These are phyloP conservation scores for Kalanchoe fedtschenkoi DNA, from an alignment of 164 flowering plant species.

Conservation along the genomic window DNA sequence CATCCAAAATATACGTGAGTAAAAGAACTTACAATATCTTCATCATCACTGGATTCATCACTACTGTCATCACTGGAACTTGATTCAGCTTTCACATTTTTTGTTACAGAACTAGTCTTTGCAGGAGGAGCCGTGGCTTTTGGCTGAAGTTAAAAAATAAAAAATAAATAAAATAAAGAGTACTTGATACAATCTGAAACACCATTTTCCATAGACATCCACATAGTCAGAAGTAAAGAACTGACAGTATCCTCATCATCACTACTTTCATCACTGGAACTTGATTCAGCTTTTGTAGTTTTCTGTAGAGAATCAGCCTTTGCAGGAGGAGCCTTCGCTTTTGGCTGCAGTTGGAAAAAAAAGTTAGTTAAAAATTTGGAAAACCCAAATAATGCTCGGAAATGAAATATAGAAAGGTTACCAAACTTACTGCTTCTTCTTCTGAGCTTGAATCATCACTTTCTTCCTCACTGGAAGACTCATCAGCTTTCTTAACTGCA, in stretches of 20 bases:
- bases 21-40: background rate
- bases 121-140: background rate
- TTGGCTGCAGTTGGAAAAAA: too few relatives aligned
- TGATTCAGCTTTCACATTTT: background rate
- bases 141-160: too few relatives aligned
- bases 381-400: too few relatives aligned
- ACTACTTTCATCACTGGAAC: slow-evolving; percentile 21
- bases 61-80: slow-evolving; percentile 3
- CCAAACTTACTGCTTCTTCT: background rate
- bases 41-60: slow-evolving; percentile 8
- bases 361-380: too few relatives aligned
- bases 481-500: background rate
- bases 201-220: too few relatives aligned
- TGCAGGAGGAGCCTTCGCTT: too few relatives aligned
- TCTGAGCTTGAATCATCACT: background rate
- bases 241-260: slow-evolving; percentile 40
- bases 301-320: too few relatives aligned
- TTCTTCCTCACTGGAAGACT: slow-evolving; percentile 4
- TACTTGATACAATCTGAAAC: too few relatives aligned
- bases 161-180: too few relatives aligned
- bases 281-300: background rate
- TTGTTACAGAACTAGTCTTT: background rate
- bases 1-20: background rate
- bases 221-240: too few relatives aligned
- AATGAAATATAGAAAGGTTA: background rate